Evolutionary conservation across 2,329 filamentous ascomycete genomes (phyloP).

Genomic region (Penicillium sp.): DNA sequence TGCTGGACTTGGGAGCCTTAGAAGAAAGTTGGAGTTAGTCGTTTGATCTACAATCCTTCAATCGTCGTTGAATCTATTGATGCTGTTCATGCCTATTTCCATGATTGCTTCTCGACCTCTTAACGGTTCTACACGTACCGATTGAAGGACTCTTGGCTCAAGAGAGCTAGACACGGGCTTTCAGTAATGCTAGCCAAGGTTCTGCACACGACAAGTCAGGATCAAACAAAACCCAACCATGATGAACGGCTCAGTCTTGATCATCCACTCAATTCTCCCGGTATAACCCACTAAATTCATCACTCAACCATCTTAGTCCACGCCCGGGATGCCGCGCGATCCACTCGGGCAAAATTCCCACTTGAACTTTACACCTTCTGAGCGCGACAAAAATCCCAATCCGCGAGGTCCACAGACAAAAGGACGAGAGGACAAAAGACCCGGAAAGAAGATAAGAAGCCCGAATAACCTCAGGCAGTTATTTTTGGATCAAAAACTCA

Average conservation of each 20-base stretch:
- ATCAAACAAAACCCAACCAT: background rate
- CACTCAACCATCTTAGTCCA: background rate
- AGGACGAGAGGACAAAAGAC: background rate
- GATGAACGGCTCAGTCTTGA: background rate
- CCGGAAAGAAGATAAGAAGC: background rate
- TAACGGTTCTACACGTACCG: no score
- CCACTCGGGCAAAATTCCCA: background rate
- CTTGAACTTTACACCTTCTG: background rate
- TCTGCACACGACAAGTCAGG: no score
- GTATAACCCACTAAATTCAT: background rate
- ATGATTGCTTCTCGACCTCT: no score
- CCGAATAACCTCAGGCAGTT: background rate
- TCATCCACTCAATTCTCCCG: background rate
- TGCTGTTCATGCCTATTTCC: no score
- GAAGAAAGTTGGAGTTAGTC: background rate
- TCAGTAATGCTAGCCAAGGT: background rate
- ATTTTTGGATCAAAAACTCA: background rate
- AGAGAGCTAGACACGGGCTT: background rate
- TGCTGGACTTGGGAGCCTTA: background rate
- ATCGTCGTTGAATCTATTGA: no score
- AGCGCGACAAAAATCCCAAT: background rate
- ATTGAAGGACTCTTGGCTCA: no score
- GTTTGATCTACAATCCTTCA: background rate
- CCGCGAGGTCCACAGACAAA: background rate
- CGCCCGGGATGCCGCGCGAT: background rate